Evolutionary conservation across 2,329 filamentous ascomycete species (phyloP).

Genomic region (Aspergillus sp.): DNA sequence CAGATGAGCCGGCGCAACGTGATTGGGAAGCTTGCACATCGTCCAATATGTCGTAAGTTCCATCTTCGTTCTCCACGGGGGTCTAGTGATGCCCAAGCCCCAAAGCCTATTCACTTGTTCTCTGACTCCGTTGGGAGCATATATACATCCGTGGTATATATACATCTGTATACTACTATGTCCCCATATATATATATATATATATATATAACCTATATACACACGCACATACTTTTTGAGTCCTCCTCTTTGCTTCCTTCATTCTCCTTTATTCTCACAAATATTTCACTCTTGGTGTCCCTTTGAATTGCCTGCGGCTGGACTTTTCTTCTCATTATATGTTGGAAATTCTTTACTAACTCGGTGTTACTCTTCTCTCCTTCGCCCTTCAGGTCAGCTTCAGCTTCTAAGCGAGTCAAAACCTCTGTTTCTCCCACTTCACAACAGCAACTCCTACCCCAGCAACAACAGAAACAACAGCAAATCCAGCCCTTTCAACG

Average conservation of each 20-base stretch:
- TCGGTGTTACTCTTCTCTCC: conserved; percentile 3
- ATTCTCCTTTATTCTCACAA: conserved; percentile 9
- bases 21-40: conserved; percentile 34
- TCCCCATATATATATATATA: conserved; percentile 3
- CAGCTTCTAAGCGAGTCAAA: conserved; percentile 44
- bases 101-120: conserved; percentile 2
- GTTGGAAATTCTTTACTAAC: conserved; percentile 8
- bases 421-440: conserved; percentile 36
- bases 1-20: conserved; percentile 39
- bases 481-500: conserved; percentile 37
- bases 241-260: not conserved
- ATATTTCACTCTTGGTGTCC: not conserved
- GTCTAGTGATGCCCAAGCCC: conserved; percentile 7
- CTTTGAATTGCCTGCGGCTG: not conserved
- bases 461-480: conserved; percentile 24
- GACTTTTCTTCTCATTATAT: not conserved
- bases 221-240: not conserved
- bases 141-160: conserved; percentile 4
- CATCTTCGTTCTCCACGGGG: conserved; percentile 16
- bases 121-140: not conserved
- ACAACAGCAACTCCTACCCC: conserved; percentile 37
- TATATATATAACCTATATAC: conserved; percentile 5
- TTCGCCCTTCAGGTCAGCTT: conserved; percentile 34
- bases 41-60: conserved; percentile 44
- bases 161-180: conserved; percentile 5